Percentiles rank a stretch among this genome's conserved stretches.
Evolutionary conservation across 2,329 filamentous ascomycete genomes (phyloP).

Genomic region (Aulographum hederae): DNA sequence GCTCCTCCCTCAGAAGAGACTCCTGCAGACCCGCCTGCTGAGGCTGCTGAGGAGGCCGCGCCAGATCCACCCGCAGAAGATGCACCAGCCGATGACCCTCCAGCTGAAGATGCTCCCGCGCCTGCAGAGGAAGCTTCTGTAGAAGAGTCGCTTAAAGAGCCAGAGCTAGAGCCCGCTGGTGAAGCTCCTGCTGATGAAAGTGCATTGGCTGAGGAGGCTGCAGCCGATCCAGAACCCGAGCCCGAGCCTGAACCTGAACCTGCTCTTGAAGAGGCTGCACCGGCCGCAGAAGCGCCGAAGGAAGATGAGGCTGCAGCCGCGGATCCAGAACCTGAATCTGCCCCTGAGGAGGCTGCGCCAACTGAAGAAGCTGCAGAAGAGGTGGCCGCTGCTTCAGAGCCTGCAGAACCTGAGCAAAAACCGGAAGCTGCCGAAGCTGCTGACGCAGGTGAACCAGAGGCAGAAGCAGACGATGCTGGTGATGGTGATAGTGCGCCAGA

Average conservation of each 20-base stretch:
- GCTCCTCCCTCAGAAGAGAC: no score
- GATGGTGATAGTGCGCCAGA: background rate
- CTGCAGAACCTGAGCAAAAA: background rate
- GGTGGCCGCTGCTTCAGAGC: background rate
- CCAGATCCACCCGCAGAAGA: background rate
- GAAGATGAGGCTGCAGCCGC: background rate
- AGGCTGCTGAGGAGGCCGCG: background rate
- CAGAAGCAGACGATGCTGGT: background rate
- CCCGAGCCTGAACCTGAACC: background rate
- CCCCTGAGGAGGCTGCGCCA: background rate
- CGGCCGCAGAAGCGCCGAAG: background rate
- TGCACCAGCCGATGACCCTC: background rate
- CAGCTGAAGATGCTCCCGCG: background rate
- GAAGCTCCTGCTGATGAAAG: background rate
- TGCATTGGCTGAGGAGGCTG: background rate
- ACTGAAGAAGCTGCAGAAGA: background rate
- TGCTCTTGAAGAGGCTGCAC: background rate
- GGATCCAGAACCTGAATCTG: background rate
- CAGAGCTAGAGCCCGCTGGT: background rate
- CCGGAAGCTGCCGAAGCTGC: background rate
- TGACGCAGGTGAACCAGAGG: background rate
- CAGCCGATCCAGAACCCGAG: background rate
- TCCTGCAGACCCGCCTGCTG: no score
- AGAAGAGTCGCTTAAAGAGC: background rate
- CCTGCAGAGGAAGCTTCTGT: background rate